A percentile compares a stretch with the other conserved stretches of the same genome.
Conservation (phyloP, 495 filamentous ascomycete species). For the Hypomontagnella submonticulosa region DNA sequence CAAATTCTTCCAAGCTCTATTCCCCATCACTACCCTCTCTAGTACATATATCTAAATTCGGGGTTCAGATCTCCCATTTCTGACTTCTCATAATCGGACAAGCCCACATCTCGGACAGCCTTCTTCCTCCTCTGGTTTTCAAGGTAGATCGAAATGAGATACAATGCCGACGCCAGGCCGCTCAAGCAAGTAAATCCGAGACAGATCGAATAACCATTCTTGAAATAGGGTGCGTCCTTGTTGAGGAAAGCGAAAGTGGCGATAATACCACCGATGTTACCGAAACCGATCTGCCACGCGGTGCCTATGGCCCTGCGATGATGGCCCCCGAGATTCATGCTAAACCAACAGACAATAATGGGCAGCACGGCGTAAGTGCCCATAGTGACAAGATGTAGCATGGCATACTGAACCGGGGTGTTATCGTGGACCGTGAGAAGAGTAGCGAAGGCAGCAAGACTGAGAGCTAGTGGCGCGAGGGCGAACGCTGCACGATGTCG, state of each 20-base stretch:
- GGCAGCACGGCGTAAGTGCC: conserved; percentile 79
- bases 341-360: conserved; percentile 91
- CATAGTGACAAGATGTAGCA: conserved; percentile 76
- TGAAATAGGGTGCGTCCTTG: conserved; percentile 76
- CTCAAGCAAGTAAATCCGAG: conserved; percentile 78
- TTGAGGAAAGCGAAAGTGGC: conserved; percentile 82
- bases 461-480: conserved; percentile 69
- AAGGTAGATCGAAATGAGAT: conserved; percentile 66
- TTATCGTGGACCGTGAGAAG: conserved; percentile 73
- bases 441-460: conserved; percentile 77
- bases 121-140: conserved; percentile 76
- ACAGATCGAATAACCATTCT: conserved; percentile 80
- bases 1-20: neutral
- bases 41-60: conserved; percentile 70
- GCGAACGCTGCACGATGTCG: conserved; percentile 82
- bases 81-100: conserved; percentile 79
- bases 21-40: conserved; percentile 6
- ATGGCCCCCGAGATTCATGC: conserved; percentile 91
- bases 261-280: conserved; percentile 95
- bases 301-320: conserved; percentile 83
- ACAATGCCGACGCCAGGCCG: conserved; percentile 67
- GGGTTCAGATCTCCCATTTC: conserved; percentile 76
- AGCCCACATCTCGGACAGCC: conserved; percentile 58
- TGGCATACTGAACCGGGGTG: conserved; percentile 71
- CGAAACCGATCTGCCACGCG: conserved; percentile 91